Percentiles rank a stretch among this genome's conserved stretches.
These are phyloP conservation scores for Mycosarcoma maydis DNA, from an alignment of 1,284 basidiomycete species.

Conservation along the genomic window DNA sequence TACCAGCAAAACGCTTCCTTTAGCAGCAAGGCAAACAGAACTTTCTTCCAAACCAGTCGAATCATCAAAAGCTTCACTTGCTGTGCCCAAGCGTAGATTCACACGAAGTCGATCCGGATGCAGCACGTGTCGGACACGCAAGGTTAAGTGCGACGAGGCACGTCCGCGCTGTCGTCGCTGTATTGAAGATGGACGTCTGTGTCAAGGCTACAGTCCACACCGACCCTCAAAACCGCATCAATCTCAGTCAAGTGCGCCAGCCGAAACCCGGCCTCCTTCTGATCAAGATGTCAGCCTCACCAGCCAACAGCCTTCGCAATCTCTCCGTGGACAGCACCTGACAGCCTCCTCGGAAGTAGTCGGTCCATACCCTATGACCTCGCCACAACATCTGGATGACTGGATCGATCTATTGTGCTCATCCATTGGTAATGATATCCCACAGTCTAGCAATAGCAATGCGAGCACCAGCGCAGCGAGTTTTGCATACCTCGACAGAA, in stretches of 20 bases:
- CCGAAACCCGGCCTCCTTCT: not conserved
- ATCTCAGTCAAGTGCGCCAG: not conserved
- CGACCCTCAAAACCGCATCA: not conserved
- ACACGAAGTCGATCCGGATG: slow-evolving; percentile 14
- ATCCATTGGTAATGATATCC: slow-evolving; percentile 12
- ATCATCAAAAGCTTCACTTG: too few relatives aligned
- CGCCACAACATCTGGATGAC: slow-evolving; percentile 20
- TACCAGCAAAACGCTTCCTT: not conserved
- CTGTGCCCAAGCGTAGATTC: slow-evolving; percentile 9
- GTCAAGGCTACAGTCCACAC: slow-evolving; percentile 5
- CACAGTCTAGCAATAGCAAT: not conserved
- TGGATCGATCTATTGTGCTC: slow-evolving; percentile 21
- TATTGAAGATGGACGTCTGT: slow-evolving; percentile 3
- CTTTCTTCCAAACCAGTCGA: too few relatives aligned
- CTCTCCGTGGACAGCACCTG: not conserved
- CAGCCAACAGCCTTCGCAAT: not conserved
- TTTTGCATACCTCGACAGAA: not conserved
- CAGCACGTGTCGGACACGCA: slow-evolving; percentile 14
- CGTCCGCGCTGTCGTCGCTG: slow-evolving; percentile 19
- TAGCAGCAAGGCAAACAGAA: slow-evolving; percentile 4
- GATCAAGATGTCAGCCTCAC: not conserved
- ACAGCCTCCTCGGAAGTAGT: not conserved
- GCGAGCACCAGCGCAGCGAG: not conserved
- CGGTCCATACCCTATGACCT: not conserved
- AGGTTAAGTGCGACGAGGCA: slow-evolving; percentile 29